Base-by-base conservation (phyloP, 2,329 filamentous ascomycete genomes). In the Talaromyces sp. region DNA sequence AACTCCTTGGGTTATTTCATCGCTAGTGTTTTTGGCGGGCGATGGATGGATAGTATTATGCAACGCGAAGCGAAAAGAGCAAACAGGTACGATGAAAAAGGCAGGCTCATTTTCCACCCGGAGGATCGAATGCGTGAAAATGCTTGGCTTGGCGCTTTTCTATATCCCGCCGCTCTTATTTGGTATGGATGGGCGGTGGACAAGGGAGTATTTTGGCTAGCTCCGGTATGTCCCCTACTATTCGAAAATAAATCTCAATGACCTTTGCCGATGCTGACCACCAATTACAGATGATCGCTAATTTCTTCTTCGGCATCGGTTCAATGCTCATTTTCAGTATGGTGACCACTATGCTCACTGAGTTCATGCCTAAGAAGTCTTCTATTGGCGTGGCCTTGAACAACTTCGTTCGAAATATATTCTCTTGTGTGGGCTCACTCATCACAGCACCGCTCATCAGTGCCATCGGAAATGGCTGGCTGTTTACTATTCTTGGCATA, bases 91-190 rank as follows among this genome's bases (percentile, higher is more conserved):
- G 88, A 90, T 60, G 81, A 80, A 32, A 72, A 82, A 33, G 89
- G 89, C 13, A 82, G 80, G 53, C 76, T 90, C 17, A 75, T 90
- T 9, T 88, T 85, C 65, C 77, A 84, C 2, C 90, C 90, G 0
- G 90, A 94, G 72, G 90, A 95, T 69, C 82, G 90, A 11, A 89
- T 94, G 83, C 80, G 86, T 39, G 88, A 93, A 67, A 94, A 95
- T 66, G 87, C 88, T 2, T 93, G 87, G 87, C 71, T 92, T 0
- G 87, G 87, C 3, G 86, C 86, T 0, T 76, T 85, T 3, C 61
- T 92, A 41, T 92, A 88, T 62, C 90, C 90, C 0, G 77, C 79
- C 0, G 86, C 86, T 0, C 70, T 94, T 54, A 76, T 94, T 24
- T 86, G 86, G 77, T 94, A 90, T 66, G 90, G 90, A 3, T 95